phyloP scores from a whole-genome alignment of 306 rosid genomes.

The Trifolium pratense region DNA sequence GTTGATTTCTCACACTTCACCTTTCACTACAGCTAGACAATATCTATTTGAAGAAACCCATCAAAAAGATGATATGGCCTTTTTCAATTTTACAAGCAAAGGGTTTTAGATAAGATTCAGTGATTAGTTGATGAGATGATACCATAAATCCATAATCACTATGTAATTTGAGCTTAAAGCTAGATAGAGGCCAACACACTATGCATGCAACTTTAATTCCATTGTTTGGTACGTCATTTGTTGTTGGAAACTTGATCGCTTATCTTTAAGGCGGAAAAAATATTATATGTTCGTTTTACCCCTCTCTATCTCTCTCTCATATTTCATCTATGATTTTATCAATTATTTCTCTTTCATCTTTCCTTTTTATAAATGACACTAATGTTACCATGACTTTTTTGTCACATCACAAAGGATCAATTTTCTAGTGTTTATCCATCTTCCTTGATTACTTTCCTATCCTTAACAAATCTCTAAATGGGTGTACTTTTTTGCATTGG shows the following conservation, averaged over 20 bases:
- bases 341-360: too few relatives aligned
- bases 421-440: slow-evolving; percentile 34
- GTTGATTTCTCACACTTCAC: slow-evolving; percentile 37
- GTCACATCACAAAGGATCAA: too few relatives aligned
- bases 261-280: too few relatives aligned
- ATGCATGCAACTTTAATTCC: slow-evolving; percentile 37
- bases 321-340: too few relatives aligned
- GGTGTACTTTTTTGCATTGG: slow-evolving; percentile 6
- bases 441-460: slow-evolving; percentile 22
- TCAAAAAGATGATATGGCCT: slow-evolving; percentile 26
- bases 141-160: slow-evolving; percentile 36
- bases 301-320: too few relatives aligned
- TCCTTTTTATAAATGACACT: too few relatives aligned
- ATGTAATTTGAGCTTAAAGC: slow-evolving; percentile 35
- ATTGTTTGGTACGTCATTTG: slow-evolving; percentile 33
- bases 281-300: too few relatives aligned
- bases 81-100: slow-evolving; percentile 49
- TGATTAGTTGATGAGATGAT: slow-evolving; percentile 41
- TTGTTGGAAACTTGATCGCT: too few relatives aligned
- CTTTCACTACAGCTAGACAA: slow-evolving; percentile 32
- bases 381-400: too few relatives aligned
- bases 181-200: slow-evolving; percentile 39
- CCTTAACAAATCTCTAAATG: slow-evolving; percentile 11
- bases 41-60: slow-evolving; percentile 40
- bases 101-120: slow-evolving; percentile 40